A percentile compares a stretch with the other conserved stretches of the same genome.
phyloP scores from a whole-genome alignment of 2,329 filamentous ascomycete genomes.

The Talaromyces sp. region DNA sequence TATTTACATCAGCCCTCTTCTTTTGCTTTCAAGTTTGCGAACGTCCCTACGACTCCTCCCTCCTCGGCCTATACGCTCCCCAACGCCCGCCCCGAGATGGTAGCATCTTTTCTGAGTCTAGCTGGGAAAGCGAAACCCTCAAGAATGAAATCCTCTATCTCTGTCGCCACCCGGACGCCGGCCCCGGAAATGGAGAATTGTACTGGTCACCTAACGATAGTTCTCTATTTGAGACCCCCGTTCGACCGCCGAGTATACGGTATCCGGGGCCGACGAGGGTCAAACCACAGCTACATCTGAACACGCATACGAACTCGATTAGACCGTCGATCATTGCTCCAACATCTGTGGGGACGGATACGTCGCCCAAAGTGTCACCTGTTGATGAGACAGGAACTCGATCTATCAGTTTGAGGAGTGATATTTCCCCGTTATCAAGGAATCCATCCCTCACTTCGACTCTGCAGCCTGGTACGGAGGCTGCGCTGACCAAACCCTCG shows the following conservation, averaged over 20 bases:
- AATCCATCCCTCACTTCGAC: constrained; percentile 33
- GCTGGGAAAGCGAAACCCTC: constrained; percentile 38
- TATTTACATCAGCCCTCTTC: constrained; percentile 39
- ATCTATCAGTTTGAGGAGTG: constrained; percentile 24
- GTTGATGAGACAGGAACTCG: not conserved
- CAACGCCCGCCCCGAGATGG: constrained; percentile 26
- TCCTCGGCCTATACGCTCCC: constrained; percentile 37
- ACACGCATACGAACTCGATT: constrained; percentile 30
- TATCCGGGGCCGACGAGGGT: constrained; percentile 33
- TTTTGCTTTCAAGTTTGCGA: constrained; percentile 40
- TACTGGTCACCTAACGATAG: constrained; percentile 27
- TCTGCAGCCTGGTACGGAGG: constrained; percentile 22
- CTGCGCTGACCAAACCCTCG: constrained; percentile 5
- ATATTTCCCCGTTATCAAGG: constrained; percentile 29
- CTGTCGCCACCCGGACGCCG: constrained; percentile 37
- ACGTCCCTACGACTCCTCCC: constrained; percentile 39
- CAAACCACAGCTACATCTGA: constrained; percentile 34
- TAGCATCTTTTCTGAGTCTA: constrained; percentile 35
- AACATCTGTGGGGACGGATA: constrained; percentile 19
- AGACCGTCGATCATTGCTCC: constrained; percentile 29
- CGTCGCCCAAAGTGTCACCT: constrained; percentile 15
- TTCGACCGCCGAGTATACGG: constrained; percentile 32
- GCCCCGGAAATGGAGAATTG: constrained; percentile 27
- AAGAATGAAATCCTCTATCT: constrained; percentile 40
- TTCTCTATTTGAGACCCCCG: constrained; percentile 28